Conservation (phyloP, 139 green algal genomes). For the Asterochloris sp. region DNA sequence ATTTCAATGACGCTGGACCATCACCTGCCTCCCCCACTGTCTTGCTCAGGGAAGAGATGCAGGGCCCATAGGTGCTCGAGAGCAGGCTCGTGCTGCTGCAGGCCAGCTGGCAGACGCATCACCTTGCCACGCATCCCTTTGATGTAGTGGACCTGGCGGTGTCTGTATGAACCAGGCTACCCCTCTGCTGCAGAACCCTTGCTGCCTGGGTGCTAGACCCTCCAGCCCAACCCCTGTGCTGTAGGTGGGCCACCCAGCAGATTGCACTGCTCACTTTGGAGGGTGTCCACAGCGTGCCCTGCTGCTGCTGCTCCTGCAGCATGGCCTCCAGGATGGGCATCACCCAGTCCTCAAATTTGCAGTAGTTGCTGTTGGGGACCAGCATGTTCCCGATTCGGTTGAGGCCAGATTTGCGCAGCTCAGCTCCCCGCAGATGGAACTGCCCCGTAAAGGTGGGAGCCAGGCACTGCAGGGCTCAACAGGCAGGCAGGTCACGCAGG, state of each 20-base stretch:
- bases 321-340: conserved; percentile 95
- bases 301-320: conserved; percentile 82
- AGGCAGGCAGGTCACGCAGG: background rate
- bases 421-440: conserved; percentile 81
- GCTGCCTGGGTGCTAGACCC: background rate
- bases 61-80: background rate
- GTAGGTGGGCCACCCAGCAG: no score
- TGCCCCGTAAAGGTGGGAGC: conserved; percentile 90
- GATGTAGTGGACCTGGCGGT: no score
- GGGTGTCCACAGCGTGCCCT: conserved; percentile 89
- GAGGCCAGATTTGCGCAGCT: conserved; percentile 80
- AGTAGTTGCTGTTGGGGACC: conserved; percentile 99
- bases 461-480: conserved; percentile 65
- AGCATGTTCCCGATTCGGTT: conserved; percentile 99
- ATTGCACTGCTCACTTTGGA: conserved; percentile 55
- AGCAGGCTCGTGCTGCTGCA: background rate
- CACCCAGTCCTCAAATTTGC: conserved; percentile 98
- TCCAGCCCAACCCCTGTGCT: background rate
- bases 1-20: no score
- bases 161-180: background rate
- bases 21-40: no score
- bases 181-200: background rate
- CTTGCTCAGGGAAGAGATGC: no score
- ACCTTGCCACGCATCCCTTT: no score
- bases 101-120: background rate